Evolutionary conservation across 2,329 filamentous ascomycete genomes (phyloP).

Genomic region (Epichloe gansuensis): DNA sequence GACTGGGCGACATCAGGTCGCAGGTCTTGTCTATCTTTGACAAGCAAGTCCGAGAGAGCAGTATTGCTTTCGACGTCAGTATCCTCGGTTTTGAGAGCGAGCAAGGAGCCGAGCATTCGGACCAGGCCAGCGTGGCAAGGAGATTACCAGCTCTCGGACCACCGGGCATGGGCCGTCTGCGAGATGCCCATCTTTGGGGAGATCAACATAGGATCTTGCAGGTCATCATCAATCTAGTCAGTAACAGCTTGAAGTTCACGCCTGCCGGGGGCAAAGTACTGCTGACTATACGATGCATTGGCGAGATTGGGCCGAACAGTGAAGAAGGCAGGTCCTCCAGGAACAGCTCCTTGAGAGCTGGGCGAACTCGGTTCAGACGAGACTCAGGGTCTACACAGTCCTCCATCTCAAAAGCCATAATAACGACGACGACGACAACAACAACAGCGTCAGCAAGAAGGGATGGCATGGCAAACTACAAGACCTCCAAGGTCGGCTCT

Average conservation of each 20-base stretch:
- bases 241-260: constrained; percentile 87
- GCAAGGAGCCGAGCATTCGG: constrained; percentile 18
- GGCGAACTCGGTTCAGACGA: constrained; percentile 30
- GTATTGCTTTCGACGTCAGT: constrained; percentile 59
- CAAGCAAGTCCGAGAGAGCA: constrained; percentile 72
- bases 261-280: constrained; percentile 62
- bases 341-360: constrained; percentile 25
- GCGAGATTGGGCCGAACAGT: constrained; percentile 37
- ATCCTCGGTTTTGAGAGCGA: constrained; percentile 38
- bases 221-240: constrained; percentile 87
- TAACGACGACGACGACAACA: neutral
- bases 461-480: constrained; percentile 39
- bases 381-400: constrained; percentile 40
- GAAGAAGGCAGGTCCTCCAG: constrained; percentile 39
- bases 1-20: constrained; percentile 68
- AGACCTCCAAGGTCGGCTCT: constrained; percentile 40
- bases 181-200: constrained; percentile 84
- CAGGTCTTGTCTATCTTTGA: constrained; percentile 82
- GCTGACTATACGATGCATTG: constrained; percentile 62
- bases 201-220: constrained; percentile 85
- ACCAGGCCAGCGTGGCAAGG: constrained; percentile 21
- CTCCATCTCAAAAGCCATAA: constrained; percentile 29
- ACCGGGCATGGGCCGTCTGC: constrained; percentile 53
- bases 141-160: constrained; percentile 49
- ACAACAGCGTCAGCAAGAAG: constrained; percentile 8